Evolutionary conservation across 371 early-diverging fungal genomes (phyloP), one percentile per base, ranked within the genome.

Genomic region (Parasitella parasitica): DNA sequence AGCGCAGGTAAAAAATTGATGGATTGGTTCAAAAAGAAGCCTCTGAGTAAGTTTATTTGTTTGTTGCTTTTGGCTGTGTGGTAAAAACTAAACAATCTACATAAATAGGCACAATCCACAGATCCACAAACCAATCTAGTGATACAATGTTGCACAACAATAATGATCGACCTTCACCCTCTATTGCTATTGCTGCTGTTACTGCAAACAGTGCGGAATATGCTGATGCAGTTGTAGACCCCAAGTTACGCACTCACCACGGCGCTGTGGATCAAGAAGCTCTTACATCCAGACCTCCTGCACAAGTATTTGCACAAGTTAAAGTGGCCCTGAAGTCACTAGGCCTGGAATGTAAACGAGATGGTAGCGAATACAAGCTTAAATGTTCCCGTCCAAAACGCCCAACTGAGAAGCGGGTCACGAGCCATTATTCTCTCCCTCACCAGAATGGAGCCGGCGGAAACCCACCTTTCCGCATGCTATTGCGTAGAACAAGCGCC

Each of bases 221-320:
- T 13, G 11, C 20, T 15, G 13, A 32, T 48, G 16, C 48, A 18
- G 36, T 28, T 32, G 16, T 35, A 15, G 73, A 86, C 32, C 70
- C 75, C 56, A 86, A 90, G 68, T 79, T 93, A 62, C 86, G 88
- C 26, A 81, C 81, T 22, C 91, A 92, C 69, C 88, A 89, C 54
- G 93, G 93, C 46, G 91, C 91, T 8, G 89, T 93, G 1, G 92
- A 91, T 61, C 86, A 89, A 37, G 81, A 85, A 48, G 90, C 90
- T 2, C 68, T 93, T 51, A 90, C 91, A n/a, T 84, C 88, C 6
- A 76, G 88, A 34, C 76, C 86, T 15, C 93, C 93, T 2, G 78
- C 81, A 20, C 89, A 89, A 67, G 80, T 91, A 26, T 84, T 92
- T 55, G 71, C 76, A 20, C 85, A 89, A 39, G 82, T 93, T 51